These are phyloP conservation scores for Adansonia madagascariensis DNA, from an alignment of 441 rosid species.

Conservation along the genomic window DNA sequence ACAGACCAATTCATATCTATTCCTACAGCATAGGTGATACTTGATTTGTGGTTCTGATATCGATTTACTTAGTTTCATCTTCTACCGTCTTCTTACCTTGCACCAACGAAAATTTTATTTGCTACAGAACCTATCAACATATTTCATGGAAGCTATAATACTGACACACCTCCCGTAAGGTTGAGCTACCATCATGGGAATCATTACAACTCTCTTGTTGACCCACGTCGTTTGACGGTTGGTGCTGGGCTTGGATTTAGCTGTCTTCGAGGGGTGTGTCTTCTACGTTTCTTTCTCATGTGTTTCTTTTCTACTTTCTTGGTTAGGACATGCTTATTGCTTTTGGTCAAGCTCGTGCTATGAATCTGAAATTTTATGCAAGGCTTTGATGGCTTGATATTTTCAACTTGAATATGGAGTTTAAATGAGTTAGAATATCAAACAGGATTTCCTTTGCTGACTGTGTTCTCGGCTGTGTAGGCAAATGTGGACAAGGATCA, in stretches of 20 bases:
- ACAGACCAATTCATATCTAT: conserved; percentile 93
- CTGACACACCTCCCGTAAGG: conserved; percentile 86
- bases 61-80: background rate
- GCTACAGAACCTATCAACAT: conserved; percentile 90
- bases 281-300: conserved; percentile 19
- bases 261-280: conserved; percentile 84
- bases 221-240: conserved; percentile 77
- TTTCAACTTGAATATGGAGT: background rate
- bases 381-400: background rate
- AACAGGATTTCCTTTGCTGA: conserved; percentile 15
- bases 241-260: conserved; percentile 99
- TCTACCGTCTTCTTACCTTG: conserved; percentile 20
- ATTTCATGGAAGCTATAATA: conserved; percentile 87
- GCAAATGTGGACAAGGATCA: conserved; percentile 83
- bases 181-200: conserved; percentile 95
- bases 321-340: conserved; percentile 6
- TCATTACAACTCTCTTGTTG: conserved; percentile 95
- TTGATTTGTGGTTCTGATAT: conserved; percentile 2
- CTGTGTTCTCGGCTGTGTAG: conserved; percentile 49
- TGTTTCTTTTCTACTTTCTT: background rate
- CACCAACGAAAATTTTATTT: conserved; percentile 26
- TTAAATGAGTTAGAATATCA: background rate
- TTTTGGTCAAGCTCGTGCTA: background rate
- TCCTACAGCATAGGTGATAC: conserved; percentile 81
- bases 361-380: background rate